Evolutionary conservation across 345 rosid species (phyloP).

Genomic region (Bruguiera parviflora): DNA sequence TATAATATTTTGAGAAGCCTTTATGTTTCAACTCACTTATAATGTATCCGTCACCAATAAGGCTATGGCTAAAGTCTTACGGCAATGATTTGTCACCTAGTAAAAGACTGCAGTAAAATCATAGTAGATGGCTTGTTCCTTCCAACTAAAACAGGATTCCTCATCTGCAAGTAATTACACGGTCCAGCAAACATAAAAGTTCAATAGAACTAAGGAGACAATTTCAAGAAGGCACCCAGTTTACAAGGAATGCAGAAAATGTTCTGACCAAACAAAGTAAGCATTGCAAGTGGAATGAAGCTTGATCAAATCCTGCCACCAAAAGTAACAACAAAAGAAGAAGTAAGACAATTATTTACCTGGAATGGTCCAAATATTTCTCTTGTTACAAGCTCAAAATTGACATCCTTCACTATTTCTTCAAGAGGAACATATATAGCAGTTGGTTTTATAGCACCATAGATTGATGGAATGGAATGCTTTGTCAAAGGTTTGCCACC

Average conservation of each 20-base stretch:
- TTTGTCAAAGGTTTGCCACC: slow-evolving; percentile 76
- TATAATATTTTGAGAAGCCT: neutral
- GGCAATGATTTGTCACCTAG: neutral
- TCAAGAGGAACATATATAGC: slow-evolving; percentile 81
- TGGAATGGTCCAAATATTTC: slow-evolving; percentile 98
- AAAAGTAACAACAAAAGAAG: neutral
- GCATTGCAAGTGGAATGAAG: neutral
- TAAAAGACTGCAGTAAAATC: too few species aligned
- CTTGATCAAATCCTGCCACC: neutral
- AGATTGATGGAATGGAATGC: slow-evolving; percentile 83
- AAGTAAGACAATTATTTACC: slow-evolving; percentile 38
- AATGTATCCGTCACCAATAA: too few species aligned
- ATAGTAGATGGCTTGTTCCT: too few species aligned
- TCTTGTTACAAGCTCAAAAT: slow-evolving; percentile 71
- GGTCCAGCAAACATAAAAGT: neutral
- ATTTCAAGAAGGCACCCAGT: neutral
- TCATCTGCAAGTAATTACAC: neutral
- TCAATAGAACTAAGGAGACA: neutral
- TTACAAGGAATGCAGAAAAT: neutral
- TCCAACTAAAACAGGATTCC: neutral
- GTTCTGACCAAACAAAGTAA: neutral
- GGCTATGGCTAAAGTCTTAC: neutral
- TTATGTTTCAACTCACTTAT: neutral
- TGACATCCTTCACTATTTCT: slow-evolving; percentile 70
- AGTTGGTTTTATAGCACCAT: slow-evolving; percentile 90